Evolutionary conservation across 345 rosid species (phyloP).

Genomic region (Corchorus capsularis): DNA sequence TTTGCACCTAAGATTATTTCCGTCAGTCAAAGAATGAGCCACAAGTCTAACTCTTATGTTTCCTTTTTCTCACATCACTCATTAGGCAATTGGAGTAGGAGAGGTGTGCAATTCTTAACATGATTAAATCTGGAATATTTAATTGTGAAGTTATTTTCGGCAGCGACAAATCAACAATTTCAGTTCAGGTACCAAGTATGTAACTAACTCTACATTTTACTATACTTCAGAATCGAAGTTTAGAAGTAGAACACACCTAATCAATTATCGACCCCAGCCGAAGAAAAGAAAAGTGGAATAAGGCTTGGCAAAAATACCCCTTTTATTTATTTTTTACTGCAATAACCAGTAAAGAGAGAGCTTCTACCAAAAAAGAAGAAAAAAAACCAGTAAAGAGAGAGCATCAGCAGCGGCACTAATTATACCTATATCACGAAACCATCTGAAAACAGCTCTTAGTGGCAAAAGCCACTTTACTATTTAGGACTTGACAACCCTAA

Average conservation of each 20-base stretch:
- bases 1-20: too few species aligned
- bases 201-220: background rate
- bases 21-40: too few species aligned
- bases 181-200: too few species aligned
- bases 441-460: background rate
- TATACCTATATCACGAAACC: background rate
- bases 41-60: too few species aligned
- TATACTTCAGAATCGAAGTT: background rate
- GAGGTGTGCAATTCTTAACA: too few species aligned
- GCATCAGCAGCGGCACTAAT: slow-evolving; percentile 1
- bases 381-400: background rate
- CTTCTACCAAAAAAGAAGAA: background rate
- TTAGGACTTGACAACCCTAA: background rate
- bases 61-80: too few species aligned
- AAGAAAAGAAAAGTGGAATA: background rate
- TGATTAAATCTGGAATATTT: too few species aligned
- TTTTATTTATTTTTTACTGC: background rate
- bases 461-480: background rate
- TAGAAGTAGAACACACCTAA: background rate
- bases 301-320: background rate
- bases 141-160: too few species aligned
- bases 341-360: background rate
- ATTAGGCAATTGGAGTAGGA: too few species aligned
- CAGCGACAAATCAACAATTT: too few species aligned
- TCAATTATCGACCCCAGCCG: background rate